These are phyloP conservation scores for Cyclanthera cordifolia DNA, from an alignment of 306 rosid species.

Conservation along the genomic window DNA sequence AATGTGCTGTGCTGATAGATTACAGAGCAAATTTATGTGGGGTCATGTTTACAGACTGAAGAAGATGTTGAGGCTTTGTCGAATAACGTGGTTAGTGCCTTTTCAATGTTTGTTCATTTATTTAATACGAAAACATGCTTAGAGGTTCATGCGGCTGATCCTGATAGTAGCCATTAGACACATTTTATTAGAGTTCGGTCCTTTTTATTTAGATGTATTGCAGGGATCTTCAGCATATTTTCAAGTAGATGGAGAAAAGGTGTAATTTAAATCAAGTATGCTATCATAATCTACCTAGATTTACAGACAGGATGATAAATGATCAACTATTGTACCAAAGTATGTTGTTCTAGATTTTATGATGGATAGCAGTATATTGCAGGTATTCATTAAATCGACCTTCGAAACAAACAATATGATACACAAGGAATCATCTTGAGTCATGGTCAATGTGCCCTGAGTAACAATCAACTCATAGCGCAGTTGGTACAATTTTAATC, in stretches of 20 bases:
- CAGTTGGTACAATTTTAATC: background rate
- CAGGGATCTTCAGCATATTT: background rate
- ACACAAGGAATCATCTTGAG: background rate
- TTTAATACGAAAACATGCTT: background rate
- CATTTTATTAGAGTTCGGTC: background rate
- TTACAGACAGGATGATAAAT: background rate
- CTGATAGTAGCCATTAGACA: background rate
- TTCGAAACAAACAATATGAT: background rate
- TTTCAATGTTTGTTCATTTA: conserved; percentile 1
- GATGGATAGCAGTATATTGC: background rate
- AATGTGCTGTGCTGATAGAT: conserved; percentile 31
- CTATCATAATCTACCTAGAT: background rate
- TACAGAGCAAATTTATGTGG: conserved; percentile 82
- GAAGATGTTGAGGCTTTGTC: conserved; percentile 65
- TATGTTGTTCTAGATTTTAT: background rate
- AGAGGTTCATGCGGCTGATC: background rate
- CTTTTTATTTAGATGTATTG: background rate
- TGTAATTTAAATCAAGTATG: background rate
- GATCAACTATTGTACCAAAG: background rate
- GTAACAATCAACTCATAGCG: background rate
- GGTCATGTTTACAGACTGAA: conserved; percentile 83
- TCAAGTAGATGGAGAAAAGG: background rate
- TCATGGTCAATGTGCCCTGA: background rate
- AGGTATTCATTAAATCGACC: background rate
- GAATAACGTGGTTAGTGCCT: conserved; percentile 37